phyloP scores from a whole-genome alignment of 306 rosid species.

The Inga leiocalycina region DNA sequence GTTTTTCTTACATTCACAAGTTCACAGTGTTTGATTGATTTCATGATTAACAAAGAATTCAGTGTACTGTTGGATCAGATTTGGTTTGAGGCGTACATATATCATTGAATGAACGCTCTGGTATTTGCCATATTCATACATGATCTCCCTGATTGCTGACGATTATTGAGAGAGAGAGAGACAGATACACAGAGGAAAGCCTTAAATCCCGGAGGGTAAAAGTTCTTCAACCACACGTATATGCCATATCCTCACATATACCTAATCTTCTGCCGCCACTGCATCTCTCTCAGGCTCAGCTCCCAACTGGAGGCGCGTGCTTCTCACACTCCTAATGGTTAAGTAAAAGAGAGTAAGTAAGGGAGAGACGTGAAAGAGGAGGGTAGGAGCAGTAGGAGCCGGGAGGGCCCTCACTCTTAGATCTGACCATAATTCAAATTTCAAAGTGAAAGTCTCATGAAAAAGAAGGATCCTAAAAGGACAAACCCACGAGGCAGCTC shows the following conservation, averaged over 20 bases:
- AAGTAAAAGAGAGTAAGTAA: neutral
- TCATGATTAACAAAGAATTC: neutral
- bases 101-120: neutral
- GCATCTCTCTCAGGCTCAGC: neutral
- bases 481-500: constrained; percentile 48
- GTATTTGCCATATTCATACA: neutral
- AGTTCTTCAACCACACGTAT: neutral
- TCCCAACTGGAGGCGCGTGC: constrained; percentile 23
- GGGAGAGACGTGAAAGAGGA: neutral
- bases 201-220: constrained; percentile 10
- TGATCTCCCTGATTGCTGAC: neutral
- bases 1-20: neutral
- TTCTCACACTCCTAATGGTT: neutral
- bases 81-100: neutral
- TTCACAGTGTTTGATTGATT: neutral
- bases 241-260: neutral
- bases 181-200: neutral
- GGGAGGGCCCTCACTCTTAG: constrained; percentile 6
- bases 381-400: neutral
- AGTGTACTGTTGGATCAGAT: neutral
- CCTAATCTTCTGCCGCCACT: neutral
- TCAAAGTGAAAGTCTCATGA: neutral
- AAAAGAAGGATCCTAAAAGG: constrained; percentile 31
- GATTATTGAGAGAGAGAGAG: neutral
- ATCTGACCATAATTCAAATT: neutral